Conservation (phyloP, 768 basidiomycete species). For the Hypholoma fasciculare region DNA sequence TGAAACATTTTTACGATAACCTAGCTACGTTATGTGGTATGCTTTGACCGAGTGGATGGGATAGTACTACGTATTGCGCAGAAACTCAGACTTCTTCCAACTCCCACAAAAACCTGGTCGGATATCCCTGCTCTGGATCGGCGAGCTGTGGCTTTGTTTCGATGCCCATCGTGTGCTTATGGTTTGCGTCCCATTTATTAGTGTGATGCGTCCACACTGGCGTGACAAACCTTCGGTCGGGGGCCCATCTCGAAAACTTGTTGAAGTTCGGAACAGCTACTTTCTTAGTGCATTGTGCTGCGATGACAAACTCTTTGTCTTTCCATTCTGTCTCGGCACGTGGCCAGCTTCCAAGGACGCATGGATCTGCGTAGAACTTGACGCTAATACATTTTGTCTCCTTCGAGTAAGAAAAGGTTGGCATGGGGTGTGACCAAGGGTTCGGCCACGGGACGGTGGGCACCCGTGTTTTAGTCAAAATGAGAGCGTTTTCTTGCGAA, state of each 20-base stretch:
- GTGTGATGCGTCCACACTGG: too few species aligned
- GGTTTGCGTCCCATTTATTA: too few species aligned
- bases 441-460: slow-evolving; percentile 1
- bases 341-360: slow-evolving; percentile 1
- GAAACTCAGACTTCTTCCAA: too few species aligned
- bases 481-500: background rate
- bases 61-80: too few species aligned
- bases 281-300: background rate
- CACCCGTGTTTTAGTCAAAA: background rate
- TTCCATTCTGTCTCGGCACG: slow-evolving; percentile 10
- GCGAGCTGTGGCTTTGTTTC: too few species aligned
- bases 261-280: background rate
- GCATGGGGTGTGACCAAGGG: slow-evolving; percentile 3
- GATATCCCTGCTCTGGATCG: too few species aligned
- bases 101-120: too few species aligned
- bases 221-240: background rate
- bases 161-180: too few species aligned
- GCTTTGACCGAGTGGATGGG: too few species aligned
- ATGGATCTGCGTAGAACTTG: background rate
- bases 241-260: background rate
- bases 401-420: background rate
- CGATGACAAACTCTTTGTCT: slow-evolving; percentile 2
- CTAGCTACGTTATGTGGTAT: too few species aligned
- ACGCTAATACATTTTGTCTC: background rate
- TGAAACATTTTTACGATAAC: too few species aligned